Evolutionary conservation across 2,329 filamentous ascomycete genomes (phyloP).

Genomic region (Nemania diffusa): DNA sequence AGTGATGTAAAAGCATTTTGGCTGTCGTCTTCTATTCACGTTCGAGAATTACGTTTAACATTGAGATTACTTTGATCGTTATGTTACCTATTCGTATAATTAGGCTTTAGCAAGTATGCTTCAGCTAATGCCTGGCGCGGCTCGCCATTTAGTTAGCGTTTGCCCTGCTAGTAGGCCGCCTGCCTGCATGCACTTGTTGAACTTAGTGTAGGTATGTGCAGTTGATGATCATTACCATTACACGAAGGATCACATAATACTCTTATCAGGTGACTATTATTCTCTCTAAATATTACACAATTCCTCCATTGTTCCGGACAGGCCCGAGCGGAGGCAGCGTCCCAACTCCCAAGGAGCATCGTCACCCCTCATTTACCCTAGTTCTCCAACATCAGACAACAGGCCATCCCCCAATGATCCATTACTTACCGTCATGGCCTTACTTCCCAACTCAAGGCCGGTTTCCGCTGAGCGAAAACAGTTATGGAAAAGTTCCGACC

Average conservation of each 20-base stretch:
- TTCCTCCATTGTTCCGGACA: not conserved
- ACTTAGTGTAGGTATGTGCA: not conserved
- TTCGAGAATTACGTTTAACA: not conserved
- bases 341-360: not conserved
- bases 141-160: not conserved
- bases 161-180: not conserved
- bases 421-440: not conserved
- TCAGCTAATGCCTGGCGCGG: not conserved
- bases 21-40: not conserved
- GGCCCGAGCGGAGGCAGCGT: not conserved
- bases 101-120: not conserved
- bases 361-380: not conserved
- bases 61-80: not conserved
- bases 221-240: not conserved
- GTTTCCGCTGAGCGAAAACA: not conserved
- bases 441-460: not conserved
- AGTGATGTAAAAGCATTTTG: conserved; percentile 4
- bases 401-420: not conserved
- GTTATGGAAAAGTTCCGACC: not conserved
- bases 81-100: not conserved
- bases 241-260: not conserved
- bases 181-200: not conserved
- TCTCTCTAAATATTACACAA: not conserved
- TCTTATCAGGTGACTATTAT: not conserved
- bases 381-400: not conserved